Percentiles rank a stretch among this genome's conserved stretches.
These are phyloP conservation scores for Spiraea crenata DNA, from an alignment of 331 rosid genomes.

Conservation along the genomic window DNA sequence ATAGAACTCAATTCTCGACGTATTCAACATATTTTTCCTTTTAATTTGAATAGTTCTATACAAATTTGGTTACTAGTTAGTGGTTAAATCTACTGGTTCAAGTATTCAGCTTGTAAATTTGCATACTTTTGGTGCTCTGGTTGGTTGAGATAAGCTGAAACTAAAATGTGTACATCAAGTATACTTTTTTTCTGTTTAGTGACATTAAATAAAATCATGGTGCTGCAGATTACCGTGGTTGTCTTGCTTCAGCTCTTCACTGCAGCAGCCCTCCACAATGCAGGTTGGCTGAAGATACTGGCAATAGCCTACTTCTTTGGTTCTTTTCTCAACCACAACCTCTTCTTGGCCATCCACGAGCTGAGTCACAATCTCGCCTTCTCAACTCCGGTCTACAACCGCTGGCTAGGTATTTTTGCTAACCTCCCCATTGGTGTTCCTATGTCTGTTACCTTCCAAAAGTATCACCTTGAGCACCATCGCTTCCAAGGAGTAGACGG, in stretches of 20 bases:
- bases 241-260: constrained; percentile 83
- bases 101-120: neutral
- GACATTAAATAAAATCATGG: constrained; percentile 17
- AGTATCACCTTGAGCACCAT: constrained; percentile 90
- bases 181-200: neutral
- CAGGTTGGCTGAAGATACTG: constrained; percentile 80
- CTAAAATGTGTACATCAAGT: neutral
- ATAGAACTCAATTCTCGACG: neutral
- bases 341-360: constrained; percentile 92
- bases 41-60: neutral
- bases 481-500: constrained; percentile 92
- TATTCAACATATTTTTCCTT: neutral
- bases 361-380: constrained; percentile 95
- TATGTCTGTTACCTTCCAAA: constrained; percentile 88
- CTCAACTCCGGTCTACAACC: constrained; percentile 67
- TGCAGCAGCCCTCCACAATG: constrained; percentile 50
- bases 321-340: constrained; percentile 91
- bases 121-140: neutral
- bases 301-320: constrained; percentile 82
- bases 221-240: constrained; percentile 60
- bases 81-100: neutral
- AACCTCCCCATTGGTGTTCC: constrained; percentile 92
- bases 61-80: neutral
- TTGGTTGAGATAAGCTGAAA: neutral
- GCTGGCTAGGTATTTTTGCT: constrained; percentile 85